Conservation (phyloP, 2,329 filamentous ascomycete genomes). For the Pleurostoma richardsiae region DNA sequence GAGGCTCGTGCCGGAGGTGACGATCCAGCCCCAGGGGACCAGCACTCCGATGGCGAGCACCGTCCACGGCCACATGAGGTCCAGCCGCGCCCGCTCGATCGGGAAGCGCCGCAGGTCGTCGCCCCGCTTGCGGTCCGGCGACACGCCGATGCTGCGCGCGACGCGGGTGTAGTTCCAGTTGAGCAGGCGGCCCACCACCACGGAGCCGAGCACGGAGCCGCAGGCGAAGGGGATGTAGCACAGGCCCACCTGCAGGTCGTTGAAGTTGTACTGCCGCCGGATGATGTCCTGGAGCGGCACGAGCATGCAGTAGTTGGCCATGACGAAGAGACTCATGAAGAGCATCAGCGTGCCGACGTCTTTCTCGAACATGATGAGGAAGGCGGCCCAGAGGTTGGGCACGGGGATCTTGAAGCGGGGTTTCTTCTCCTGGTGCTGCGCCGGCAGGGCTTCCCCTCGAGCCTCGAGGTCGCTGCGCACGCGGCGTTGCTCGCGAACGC, state of each 20-base stretch:
- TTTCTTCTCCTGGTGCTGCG: conserved; percentile 10
- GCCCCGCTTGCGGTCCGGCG: conserved; percentile 38
- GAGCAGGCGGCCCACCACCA: conserved; percentile 42
- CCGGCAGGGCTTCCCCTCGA: too few relatives aligned
- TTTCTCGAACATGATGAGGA: conserved; percentile 26
- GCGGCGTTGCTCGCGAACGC: conserved; percentile 5
- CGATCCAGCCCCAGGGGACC: conserved; percentile 36
- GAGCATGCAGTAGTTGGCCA: conserved; percentile 25
- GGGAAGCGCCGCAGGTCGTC: conserved; percentile 26
- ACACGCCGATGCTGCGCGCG: conserved; percentile 40
- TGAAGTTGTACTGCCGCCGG: conserved; percentile 23
- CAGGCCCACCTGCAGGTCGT: conserved; percentile 34
- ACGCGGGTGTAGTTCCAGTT: conserved; percentile 58
- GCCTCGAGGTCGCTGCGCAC: not conserved
- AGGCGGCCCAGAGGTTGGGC: conserved; percentile 21
- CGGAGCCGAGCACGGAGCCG: conserved; percentile 28
- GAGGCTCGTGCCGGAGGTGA: conserved; percentile 28
- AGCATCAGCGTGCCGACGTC: conserved; percentile 25
- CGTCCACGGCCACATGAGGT: conserved; percentile 27
- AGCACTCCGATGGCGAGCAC: conserved; percentile 37
- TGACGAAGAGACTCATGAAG: conserved; percentile 27
- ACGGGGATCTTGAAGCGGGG: conserved; percentile 13
- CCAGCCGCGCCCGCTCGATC: conserved; percentile 29
- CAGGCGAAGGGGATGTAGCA: conserved; percentile 31
- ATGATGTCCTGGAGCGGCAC: conserved; percentile 25